Evolutionary conservation across 805 yeast species (phyloP), one percentile per base, ranked within the genome.

Genomic region (Hanseniaspora osmophila): DNA sequence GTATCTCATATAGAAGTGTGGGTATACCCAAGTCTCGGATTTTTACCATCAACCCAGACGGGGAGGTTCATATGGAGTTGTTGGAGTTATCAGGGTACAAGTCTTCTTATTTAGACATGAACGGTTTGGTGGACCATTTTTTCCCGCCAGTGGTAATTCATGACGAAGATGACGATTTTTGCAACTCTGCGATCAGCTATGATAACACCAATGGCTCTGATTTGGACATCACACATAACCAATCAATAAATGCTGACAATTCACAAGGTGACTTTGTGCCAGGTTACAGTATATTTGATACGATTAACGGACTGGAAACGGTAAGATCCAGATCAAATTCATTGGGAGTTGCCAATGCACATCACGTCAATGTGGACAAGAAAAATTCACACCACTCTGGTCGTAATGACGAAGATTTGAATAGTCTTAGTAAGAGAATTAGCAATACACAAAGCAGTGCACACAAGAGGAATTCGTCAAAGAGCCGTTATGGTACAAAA

Each of bases 51-150:
- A 90, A 92, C 56, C 88, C 97, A 1, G 86, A 84, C 50, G 96
- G 96, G 2, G 97, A 92, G 52, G 98, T 92, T 38, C 95, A 86
- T 66, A 83, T 92, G 95, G 98, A 92, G 63, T 71, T 92, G 51
- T 68, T 92, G 45, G 97, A 92, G 59, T 69, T 92, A 56, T 94
- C 96, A 0, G 98, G 98, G 2, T 85, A 84, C 61, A 83, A 75
- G 57, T 80, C 92, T 44, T 79, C 94, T 0, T 92, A 92, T 60
- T 76, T 92, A 43, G 80, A 79, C 51, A 90, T 92, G 56, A 84
- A 92, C 40, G 97, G 92, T 60, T 70, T 92, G 45, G 96, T 92
- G 11, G 98, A 92, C 63, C 97, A 92, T 61, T 88, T 88, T 61
- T 92, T 92, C 71, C 98, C 98, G 9, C 95, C 96, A 0, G 82